phyloP scores from a whole-genome alignment of 73 alveolate genomes.

The Paraurostyla sp. region DNA sequence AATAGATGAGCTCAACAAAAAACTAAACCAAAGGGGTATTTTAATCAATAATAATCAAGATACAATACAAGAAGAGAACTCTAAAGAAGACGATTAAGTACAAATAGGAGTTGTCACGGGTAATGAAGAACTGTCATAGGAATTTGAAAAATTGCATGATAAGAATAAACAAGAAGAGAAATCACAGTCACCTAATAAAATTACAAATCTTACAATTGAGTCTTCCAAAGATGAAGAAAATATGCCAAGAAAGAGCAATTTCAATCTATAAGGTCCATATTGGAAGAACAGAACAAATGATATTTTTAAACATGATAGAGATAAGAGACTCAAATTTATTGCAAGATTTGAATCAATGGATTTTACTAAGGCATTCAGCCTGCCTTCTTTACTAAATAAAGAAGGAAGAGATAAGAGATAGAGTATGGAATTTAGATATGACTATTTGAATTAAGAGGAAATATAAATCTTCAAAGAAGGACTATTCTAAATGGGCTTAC shows the following conservation, averaged over 20 bases:
- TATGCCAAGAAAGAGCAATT: not conserved
- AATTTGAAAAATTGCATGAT: slow-evolving; percentile 20
- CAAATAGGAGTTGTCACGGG: slow-evolving; percentile 11
- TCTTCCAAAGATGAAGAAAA: not conserved
- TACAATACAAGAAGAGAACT: not conserved
- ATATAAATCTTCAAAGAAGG: not conserved
- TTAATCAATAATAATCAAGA: not conserved
- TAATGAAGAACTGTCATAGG: no score
- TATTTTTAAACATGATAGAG: slow-evolving; percentile 16
- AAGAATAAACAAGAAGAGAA: not conserved
- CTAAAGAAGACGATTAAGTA: not conserved
- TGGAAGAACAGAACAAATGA: slow-evolving; percentile 46
- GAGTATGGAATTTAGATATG: not conserved
- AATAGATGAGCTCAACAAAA: slow-evolving; percentile 44
- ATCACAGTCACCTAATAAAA: not conserved
- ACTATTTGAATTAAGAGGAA: not conserved
- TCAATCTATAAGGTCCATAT: slow-evolving; percentile 30
- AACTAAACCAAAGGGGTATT: no score
- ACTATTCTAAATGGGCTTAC: slow-evolving; percentile 12
- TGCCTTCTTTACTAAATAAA: slow-evolving; percentile 3
- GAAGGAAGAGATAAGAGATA: slow-evolving; percentile 33
- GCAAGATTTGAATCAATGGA: slow-evolving; percentile 12
- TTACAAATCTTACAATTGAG: not conserved
- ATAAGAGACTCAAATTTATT: not conserved
- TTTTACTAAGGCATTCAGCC: not conserved